Base-by-base conservation (phyloP, 805 yeast species). In the Kodamaea nitidulidarum region DNA sequence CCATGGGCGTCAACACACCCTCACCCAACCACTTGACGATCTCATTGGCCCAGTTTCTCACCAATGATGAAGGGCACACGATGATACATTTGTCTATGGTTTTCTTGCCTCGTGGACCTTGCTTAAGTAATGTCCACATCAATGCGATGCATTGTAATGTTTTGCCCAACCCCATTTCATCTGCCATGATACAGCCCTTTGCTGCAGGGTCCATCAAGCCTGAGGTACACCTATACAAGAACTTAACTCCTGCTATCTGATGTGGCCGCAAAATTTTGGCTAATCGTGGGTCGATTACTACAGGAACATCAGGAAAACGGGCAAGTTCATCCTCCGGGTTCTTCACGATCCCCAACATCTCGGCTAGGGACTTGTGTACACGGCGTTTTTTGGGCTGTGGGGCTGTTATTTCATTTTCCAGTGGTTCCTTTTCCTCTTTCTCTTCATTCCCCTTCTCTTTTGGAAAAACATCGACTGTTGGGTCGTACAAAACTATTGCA, bases 161-260 rank as follows among this genome's bases (percentile, higher is more conserved):
- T 56, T 88, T 88, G 17, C 96, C 96, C 28, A 88, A 68, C 3
- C 96, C 97, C 97, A 88, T 88, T 60, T 86, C 97, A 63, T 88
- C 97, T 0, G 97, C 97, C 98, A 91, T 91, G 36, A 91, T 91
- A 55, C 97, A 91, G 2, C 98, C 98, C 53, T 84, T 79, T 0
- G 97, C 97, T 24, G 83, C 71, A 6, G 87, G 75, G 56, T 84
- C 88, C 18, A 82, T 75, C 24, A 90, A 62, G 0, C 98, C 98
- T 1, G 96, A 75, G 0, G 95, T 88, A 61, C 98, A 91, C 40
- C 90, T 66, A 54, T 88, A 93, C 42, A 93, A 64, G 56, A 93
- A 93, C 58, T 86, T 78, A 30, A 91, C 96, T 46, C 98, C 98
- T 35, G 91, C 95, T 4, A 93, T 81, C 60, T 93, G 98, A 68